Conservation (phyloP, 352 stramenopile genomes). For the Globisporangium polare region DNA sequence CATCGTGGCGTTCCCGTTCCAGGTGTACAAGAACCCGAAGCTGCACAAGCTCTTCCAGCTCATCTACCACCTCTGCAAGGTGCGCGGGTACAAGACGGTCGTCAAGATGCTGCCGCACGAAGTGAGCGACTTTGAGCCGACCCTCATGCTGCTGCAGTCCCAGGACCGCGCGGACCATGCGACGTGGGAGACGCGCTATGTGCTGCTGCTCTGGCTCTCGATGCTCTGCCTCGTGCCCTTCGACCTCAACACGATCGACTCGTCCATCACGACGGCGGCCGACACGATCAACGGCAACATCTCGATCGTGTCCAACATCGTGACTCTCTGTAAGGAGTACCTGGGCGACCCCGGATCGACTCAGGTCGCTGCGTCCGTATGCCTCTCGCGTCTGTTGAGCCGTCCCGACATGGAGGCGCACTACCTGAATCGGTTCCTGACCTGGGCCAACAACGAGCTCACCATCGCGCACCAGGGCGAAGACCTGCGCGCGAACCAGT, state of each 20-base stretch:
- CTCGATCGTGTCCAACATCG: slow-evolving; percentile 76
- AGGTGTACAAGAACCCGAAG: slow-evolving; percentile 65
- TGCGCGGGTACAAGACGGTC: slow-evolving; percentile 95
- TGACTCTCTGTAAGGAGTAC: slow-evolving; percentile 85
- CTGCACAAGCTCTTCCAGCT: slow-evolving; percentile 88
- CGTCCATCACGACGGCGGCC: slow-evolving; percentile 33
- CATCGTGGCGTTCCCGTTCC: slow-evolving; percentile 58
- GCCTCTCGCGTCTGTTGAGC: slow-evolving; percentile 91
- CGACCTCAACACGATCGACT: slow-evolving; percentile 95
- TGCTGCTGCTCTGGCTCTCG: slow-evolving; percentile 96
- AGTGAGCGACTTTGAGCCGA: slow-evolving; percentile 94
- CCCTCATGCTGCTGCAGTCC: slow-evolving; percentile 84
- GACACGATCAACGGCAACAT: slow-evolving; percentile 23
- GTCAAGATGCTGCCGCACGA: slow-evolving; percentile 96
- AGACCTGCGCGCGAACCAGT: slow-evolving; percentile 49
- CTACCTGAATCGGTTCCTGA: slow-evolving; percentile 89
- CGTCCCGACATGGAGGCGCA: slow-evolving; percentile 94
- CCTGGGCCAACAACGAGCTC: slow-evolving; percentile 82
- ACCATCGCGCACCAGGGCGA: slow-evolving; percentile 24
- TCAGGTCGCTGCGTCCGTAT: slow-evolving; percentile 93
- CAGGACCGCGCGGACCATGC: slow-evolving; percentile 82
- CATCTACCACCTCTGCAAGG: slow-evolving; percentile 96
- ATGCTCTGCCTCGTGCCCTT: slow-evolving; percentile 98
- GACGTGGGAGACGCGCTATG: slow-evolving; percentile 73
- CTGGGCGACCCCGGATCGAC: slow-evolving; percentile 79